phyloP scores from a whole-genome alignment of 2,329 filamentous ascomycete species.

The Penicillium sp. region DNA sequence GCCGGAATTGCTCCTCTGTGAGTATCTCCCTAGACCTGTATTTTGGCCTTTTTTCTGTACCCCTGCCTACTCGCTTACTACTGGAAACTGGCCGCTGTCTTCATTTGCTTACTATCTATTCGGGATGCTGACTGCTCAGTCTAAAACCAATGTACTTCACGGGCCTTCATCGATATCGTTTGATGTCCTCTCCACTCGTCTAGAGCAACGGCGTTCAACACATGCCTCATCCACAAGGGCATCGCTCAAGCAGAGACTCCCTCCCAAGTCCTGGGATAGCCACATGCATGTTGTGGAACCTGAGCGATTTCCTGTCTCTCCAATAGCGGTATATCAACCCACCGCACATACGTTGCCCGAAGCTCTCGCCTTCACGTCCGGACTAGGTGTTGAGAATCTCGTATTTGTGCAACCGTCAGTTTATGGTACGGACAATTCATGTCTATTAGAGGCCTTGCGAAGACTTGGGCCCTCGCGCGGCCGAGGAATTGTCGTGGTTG shows the following conservation, averaged over 20 bases:
- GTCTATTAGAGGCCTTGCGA: constrained; percentile 54
- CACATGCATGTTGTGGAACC: constrained; percentile 65
- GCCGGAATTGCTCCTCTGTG: constrained; percentile 16
- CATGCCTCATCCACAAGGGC: constrained; percentile 10
- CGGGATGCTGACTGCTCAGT: constrained; percentile 29
- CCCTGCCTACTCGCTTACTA: neutral
- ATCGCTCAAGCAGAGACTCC: constrained; percentile 27
- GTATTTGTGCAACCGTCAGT: constrained; percentile 63
- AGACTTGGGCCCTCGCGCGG: constrained; percentile 50
- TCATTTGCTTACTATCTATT: neutral
- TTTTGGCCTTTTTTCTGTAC: neutral
- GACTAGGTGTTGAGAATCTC: constrained; percentile 54
- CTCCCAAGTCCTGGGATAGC: constrained; percentile 54
- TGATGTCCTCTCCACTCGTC: constrained; percentile 1
- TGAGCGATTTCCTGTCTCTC: constrained; percentile 48
- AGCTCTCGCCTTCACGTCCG: constrained; percentile 52
- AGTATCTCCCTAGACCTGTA: constrained; percentile 5
- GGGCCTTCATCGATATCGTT: constrained; percentile 20
- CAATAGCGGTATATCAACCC: constrained; percentile 53
- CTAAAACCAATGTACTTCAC: constrained; percentile 16
- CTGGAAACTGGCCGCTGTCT: neutral
- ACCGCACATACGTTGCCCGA: constrained; percentile 50
- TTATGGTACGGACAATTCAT: constrained; percentile 61
- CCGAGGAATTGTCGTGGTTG: constrained; percentile 57
- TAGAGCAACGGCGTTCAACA: constrained; percentile 12